Evolutionary conservation across 179 eudicot genomes (phyloP).

Genomic region (Drosera spatulata): DNA sequence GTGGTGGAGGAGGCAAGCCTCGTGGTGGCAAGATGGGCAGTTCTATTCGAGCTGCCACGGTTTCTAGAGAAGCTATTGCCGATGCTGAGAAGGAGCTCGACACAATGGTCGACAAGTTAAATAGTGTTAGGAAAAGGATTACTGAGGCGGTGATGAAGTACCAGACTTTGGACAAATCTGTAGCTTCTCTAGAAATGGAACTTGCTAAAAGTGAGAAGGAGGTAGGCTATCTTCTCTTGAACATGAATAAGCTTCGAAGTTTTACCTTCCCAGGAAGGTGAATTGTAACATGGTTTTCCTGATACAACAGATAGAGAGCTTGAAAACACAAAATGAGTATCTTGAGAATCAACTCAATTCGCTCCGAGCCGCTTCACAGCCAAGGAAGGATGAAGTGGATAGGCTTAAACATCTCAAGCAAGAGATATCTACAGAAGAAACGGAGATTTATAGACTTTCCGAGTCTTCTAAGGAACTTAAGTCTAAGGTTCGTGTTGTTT

Average conservation of each 20-base stretch:
- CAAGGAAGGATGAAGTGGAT: slow-evolving; percentile 54
- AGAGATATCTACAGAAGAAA: slow-evolving; percentile 53
- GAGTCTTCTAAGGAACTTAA: slow-evolving; percentile 68
- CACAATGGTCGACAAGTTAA: slow-evolving; percentile 35
- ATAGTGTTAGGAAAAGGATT: slow-evolving; percentile 36
- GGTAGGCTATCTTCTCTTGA: slow-evolving; percentile 27
- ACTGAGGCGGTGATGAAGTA: slow-evolving; percentile 51
- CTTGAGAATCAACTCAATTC: slow-evolving; percentile 69
- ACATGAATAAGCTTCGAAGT: not conserved
- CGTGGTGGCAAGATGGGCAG: slow-evolving; percentile 99
- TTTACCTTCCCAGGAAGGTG: not conserved
- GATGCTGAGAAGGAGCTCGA: slow-evolving; percentile 70
- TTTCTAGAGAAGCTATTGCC: slow-evolving; percentile 71
- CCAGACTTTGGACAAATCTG: slow-evolving; percentile 53
- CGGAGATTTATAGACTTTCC: slow-evolving; percentile 54
- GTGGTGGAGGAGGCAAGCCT: slow-evolving; percentile 92
- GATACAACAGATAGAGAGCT: slow-evolving; percentile 67
- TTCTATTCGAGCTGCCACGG: slow-evolving; percentile 69
- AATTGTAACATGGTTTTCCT: not conserved
- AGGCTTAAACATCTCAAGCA: slow-evolving; percentile 48
- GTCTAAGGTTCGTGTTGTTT: slow-evolving; percentile 47
- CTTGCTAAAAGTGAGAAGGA: slow-evolving; percentile 77
- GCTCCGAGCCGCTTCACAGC: slow-evolving; percentile 68
- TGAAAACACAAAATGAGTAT: slow-evolving; percentile 49
- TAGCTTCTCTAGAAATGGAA: slow-evolving; percentile 65